Evolutionary conservation across 2,329 filamentous ascomycete species (phyloP), one percentile per base, ranked within the genome.

Genomic region (Orbilia brochopaga): DNA sequence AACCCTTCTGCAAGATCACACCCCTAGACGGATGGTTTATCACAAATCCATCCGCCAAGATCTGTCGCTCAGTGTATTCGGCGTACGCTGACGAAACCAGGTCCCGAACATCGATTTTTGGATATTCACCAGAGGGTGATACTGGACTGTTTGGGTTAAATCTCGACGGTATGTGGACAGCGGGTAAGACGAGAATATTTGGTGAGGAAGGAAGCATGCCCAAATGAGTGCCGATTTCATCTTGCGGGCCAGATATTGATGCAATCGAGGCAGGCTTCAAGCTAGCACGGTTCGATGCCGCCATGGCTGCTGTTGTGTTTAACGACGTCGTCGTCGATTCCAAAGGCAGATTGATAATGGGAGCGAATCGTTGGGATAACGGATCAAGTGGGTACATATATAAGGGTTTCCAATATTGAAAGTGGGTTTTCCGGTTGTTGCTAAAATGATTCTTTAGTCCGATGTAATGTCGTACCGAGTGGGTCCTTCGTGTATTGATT

Each of bases 261-360:
- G 62, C 62, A 57, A 73, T 65, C 32, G 69, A 65, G 19, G 69
- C 69, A 42, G 69, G 69, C 35, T 73, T 73, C 56, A 73, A 66
- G 53, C 69, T 73, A n/a, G 53, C 37, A 23, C 69, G 42, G 56
- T 73, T 66, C 4, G 69, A 54, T 24, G 52, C 32, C 55, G 61
- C 56, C 15, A 52, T 65, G 32, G 67, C 61, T 46, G 67, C 52
- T 17, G 67, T 60, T 60, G 66, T 73, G n/a, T 46, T 66, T 23
- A 57, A 50, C 35, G 37, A 30, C 32, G n/a, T n/a, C n/a, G n/a
- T 55, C 30, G 23, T 54, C 32, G 50, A 24, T 35, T 42, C 13
- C 37, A 4, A 42, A 42, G 5, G 3, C 37, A 42, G 37, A 42
- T 5, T 15, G 37, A 42, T 5, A 6, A 42, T 42, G n/a, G 13